Conservation (phyloP, 805 yeast species). For the Wickerhamiella bombiphila region DNA sequence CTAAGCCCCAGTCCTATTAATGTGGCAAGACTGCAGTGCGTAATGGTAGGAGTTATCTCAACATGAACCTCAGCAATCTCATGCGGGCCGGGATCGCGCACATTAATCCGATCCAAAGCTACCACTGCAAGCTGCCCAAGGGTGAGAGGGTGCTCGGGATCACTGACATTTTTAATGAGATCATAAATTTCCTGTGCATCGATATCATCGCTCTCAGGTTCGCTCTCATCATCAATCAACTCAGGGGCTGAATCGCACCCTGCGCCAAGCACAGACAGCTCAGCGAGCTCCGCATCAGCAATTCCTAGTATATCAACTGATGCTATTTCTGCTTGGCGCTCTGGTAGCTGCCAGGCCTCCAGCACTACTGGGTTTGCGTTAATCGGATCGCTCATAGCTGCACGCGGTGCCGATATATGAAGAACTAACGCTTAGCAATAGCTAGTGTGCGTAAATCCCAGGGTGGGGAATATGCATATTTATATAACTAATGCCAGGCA, state of each 20-base stretch:
- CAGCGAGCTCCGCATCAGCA: conserved; percentile 10
- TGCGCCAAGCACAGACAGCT: conserved; percentile 14
- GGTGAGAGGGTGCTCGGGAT: conserved; percentile 95
- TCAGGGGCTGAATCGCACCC: conserved; percentile 4
- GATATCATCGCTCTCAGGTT: conserved; percentile 37
- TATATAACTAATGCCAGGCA: too few relatives aligned
- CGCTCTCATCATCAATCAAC: conserved; percentile 15
- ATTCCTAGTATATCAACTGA: conserved; percentile 5
- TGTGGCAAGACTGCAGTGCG: conserved; percentile 94
- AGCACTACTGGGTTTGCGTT: conserved; percentile 84
- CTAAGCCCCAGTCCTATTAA: conserved; percentile 89
- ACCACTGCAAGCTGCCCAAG: conserved; percentile 91
- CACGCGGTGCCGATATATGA: neutral
- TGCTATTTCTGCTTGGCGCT: conserved; percentile 25
- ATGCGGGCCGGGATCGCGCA: conserved; percentile 39
- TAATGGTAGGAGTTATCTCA: conserved; percentile 89
- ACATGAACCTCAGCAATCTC: conserved; percentile 64
- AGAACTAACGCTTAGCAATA: too few relatives aligned
- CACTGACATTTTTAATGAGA: conserved; percentile 71
- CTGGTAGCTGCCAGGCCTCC: conserved; percentile 64
- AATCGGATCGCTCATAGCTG: conserved; percentile 58
- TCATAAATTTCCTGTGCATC: conserved; percentile 87
- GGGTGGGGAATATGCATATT: too few relatives aligned
- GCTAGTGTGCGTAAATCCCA: too few relatives aligned
- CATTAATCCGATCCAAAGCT: conserved; percentile 63